Percentiles rank a stretch among this genome's conserved stretches.
phyloP scores from a whole-genome alignment of 83 land plant species.

The Diphasiastrum complanatum region DNA sequence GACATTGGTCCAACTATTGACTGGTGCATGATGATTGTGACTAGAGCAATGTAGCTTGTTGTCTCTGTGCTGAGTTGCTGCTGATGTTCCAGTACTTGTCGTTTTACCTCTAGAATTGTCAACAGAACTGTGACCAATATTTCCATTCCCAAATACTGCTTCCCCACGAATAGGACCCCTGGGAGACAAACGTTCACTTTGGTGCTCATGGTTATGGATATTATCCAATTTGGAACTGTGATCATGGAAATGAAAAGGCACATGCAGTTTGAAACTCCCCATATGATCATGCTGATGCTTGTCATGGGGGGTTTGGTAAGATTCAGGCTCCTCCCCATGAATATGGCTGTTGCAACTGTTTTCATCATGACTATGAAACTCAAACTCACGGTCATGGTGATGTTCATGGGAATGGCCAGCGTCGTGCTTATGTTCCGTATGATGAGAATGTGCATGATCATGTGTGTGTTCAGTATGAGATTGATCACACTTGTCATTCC shows the following conservation, averaged over 20 bases:
- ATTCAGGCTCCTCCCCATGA: neutral
- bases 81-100: too few relatives aligned
- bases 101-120: too few relatives aligned
- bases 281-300: constrained; percentile 3
- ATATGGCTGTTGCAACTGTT: neutral
- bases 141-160: too few relatives aligned
- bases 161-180: too few relatives aligned
- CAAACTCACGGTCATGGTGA: constrained; percentile 10
- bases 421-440: constrained; percentile 7
- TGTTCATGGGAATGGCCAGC: constrained; percentile 16
- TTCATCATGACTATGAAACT: constrained; percentile 23
- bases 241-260: constrained; percentile 13
- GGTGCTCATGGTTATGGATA: constrained; percentile 12
- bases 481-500: too few relatives aligned
- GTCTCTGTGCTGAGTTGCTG: too few relatives aligned
- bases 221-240: neutral
- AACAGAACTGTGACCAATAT: too few relatives aligned
- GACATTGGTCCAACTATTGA: too few relatives aligned
- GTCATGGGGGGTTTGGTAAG: neutral
- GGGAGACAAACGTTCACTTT: constrained; percentile 18
- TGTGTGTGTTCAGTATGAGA: too few relatives aligned
- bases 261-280: neutral
- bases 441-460: neutral
- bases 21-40: too few relatives aligned
- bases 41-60: too few relatives aligned